Conservation (phyloP, 305 asterid genomes). For the Ilex paraguariensis region DNA sequence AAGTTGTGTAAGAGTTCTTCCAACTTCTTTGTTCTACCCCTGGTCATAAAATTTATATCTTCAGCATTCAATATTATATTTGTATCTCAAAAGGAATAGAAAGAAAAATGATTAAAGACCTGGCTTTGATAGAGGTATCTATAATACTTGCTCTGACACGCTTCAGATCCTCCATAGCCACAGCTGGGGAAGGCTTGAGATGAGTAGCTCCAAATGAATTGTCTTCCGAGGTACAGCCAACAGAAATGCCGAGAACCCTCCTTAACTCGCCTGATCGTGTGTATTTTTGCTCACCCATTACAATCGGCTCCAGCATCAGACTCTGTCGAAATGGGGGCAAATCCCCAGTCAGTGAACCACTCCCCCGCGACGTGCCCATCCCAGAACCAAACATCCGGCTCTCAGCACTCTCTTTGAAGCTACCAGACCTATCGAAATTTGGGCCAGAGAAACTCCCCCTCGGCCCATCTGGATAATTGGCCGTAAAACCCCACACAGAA, state of each 20-base stretch:
- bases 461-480: slow-evolving; percentile 65
- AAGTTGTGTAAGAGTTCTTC: slow-evolving; percentile 71
- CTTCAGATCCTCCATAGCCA: slow-evolving; percentile 62
- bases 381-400: slow-evolving; percentile 53
- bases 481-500: slow-evolving; percentile 61
- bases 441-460: slow-evolving; percentile 62
- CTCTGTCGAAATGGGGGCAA: slow-evolving; percentile 57
- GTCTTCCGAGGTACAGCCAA: slow-evolving; percentile 65
- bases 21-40: slow-evolving; percentile 75
- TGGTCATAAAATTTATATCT: slow-evolving; percentile 28
- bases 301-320: slow-evolving; percentile 68
- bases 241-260: slow-evolving; percentile 62
- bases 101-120: slow-evolving; percentile 30
- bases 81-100: not conserved
- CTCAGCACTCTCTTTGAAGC: slow-evolving; percentile 81
- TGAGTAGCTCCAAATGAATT: slow-evolving; percentile 51
- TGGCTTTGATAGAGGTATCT: slow-evolving; percentile 65
- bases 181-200: slow-evolving; percentile 61
- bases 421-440: slow-evolving; percentile 61
- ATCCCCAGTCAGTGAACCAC: slow-evolving; percentile 48
- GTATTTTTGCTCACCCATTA: slow-evolving; percentile 48
- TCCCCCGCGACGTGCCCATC: slow-evolving; percentile 56
- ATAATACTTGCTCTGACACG: slow-evolving; percentile 54
- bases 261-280: slow-evolving; percentile 58
- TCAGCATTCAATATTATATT: too few species aligned